Conservation (phyloP, 2,329 filamentous ascomycete genomes). For the Trichoderma endophyticum region DNA sequence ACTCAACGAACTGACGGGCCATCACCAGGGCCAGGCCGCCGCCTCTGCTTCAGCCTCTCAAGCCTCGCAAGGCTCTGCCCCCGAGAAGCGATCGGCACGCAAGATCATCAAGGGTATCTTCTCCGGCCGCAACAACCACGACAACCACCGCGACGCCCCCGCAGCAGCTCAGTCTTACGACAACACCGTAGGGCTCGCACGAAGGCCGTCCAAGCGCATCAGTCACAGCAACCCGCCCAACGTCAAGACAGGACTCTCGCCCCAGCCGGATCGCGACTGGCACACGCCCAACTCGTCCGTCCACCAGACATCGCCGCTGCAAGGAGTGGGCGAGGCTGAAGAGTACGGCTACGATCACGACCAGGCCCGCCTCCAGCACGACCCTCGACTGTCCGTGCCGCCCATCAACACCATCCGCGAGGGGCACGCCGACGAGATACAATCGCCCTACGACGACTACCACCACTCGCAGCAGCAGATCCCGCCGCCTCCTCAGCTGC, state of each 20-base stretch:
- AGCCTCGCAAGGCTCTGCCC: constrained; percentile 25
- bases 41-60: constrained; percentile 34
- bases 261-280: constrained; percentile 24
- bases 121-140: constrained; percentile 27
- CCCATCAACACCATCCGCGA: constrained; percentile 45
- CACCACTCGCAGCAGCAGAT: constrained; percentile 26
- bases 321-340: constrained; percentile 42
- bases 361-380: neutral
- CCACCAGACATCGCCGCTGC: constrained; percentile 40
- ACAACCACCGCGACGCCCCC: constrained; percentile 22
- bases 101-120: constrained; percentile 56
- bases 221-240: constrained; percentile 42
- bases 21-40: constrained; percentile 24
- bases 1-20: constrained; percentile 26
- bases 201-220: constrained; percentile 56
- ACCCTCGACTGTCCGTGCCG: constrained; percentile 18
- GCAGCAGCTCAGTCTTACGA: constrained; percentile 42
- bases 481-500: constrained; percentile 25
- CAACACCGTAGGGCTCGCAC: constrained; percentile 47
- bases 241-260: constrained; percentile 41
- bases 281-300: constrained; percentile 21
- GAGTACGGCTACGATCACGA: constrained; percentile 30
- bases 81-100: constrained; percentile 50
- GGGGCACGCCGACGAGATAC: constrained; percentile 39
- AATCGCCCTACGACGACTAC: constrained; percentile 48